Base-by-base conservation (phyloP, 176 grass and related monocot genomes). In the Hordeum marinum region DNA sequence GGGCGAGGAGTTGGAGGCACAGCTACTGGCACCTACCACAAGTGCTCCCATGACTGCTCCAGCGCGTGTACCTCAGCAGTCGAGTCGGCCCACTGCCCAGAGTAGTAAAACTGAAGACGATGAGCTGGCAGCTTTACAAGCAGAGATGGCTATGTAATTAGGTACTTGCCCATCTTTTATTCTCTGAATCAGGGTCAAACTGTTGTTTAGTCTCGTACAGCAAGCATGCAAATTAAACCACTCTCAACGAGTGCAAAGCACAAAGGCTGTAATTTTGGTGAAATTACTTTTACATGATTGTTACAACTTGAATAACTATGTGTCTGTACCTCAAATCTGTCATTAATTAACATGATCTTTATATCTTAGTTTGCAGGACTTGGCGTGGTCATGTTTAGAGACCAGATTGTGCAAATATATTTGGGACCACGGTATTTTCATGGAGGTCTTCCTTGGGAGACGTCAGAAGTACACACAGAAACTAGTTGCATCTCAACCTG, bases 91-190 rank as follows among this genome's bases (percentile, higher is more conserved):
- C 63, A 64, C 90, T 88, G 84, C 87, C 11, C 84, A 87, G 80
- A 87, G 78, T 42, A 89, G 84, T 55, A 94, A 88, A 64, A 80
- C 95, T 0, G 92, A 98, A 76, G 95, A 93, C 41, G 95, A 95
- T 80, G 95, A 98, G 57, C 80, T 98, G 43, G 90, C 95, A n/a
- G 90, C 91, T 61, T 82, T 95, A 88, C 92, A 98, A 83, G 95
- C 92, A 71, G 95, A 98, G 84, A 98, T 95, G 95, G 90, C 95
- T 62, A 93, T 93, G 91, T 95, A 95, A 78, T 87, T 85, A 89
- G 87, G 92, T 91, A 89, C 17, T 46, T 62, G 7, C 77, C 46
- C 13, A 18, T 75, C 14, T 63, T 48, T 60, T 80, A 48, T 12
- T 29, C 37, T 23, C 21, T 11, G 11, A 74, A 8, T 64, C 18